phyloP scores from a whole-genome alignment of 768 basidiomycete species.

The Neoboletus magnificus region DNA sequence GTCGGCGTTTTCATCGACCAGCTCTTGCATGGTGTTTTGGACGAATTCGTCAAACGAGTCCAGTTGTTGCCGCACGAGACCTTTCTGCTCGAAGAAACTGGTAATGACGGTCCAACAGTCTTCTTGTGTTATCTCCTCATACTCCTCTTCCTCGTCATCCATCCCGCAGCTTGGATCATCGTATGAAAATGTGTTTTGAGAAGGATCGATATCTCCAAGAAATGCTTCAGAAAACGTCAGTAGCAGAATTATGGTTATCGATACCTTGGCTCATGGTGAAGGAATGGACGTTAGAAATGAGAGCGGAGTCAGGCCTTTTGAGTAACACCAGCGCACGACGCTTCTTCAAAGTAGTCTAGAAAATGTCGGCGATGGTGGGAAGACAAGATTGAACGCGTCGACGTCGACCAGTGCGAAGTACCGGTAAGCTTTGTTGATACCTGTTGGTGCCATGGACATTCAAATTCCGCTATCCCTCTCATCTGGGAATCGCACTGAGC shows the following conservation, averaged over 20 bases:
- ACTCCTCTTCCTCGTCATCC: slow-evolving; percentile 54
- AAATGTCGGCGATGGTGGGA: background rate
- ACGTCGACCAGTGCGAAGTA: slow-evolving; percentile 15
- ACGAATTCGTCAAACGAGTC: slow-evolving; percentile 99
- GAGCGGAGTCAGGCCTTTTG: background rate
- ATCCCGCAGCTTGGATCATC: slow-evolving; percentile 58
- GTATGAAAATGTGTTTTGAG: slow-evolving; percentile 49
- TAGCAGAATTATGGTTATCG: slow-evolving; percentile 15
- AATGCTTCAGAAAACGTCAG: slow-evolving; percentile 34
- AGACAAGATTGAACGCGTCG: slow-evolving; percentile 18
- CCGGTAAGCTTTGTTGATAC: slow-evolving; percentile 28
- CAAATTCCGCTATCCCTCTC: slow-evolving; percentile 17
- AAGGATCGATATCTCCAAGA: slow-evolving; percentile 44
- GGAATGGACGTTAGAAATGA: slow-evolving; percentile 1
- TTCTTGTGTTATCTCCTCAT: slow-evolving; percentile 84
- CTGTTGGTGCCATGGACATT: slow-evolving; percentile 17
- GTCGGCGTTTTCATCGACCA: slow-evolving; percentile 95
- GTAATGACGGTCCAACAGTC: slow-evolving; percentile 96
- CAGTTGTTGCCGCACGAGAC: slow-evolving; percentile 95
- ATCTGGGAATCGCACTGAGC: no score
- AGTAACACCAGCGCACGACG: background rate
- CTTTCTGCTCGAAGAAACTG: slow-evolving; percentile 95
- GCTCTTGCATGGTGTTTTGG: slow-evolving; percentile 98
- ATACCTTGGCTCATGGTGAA: slow-evolving; percentile 33
- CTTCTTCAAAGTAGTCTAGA: background rate